Evolutionary conservation across 78 protist genomes (phyloP).

Genomic region (Dictyostelium brefeldianum): DNA sequence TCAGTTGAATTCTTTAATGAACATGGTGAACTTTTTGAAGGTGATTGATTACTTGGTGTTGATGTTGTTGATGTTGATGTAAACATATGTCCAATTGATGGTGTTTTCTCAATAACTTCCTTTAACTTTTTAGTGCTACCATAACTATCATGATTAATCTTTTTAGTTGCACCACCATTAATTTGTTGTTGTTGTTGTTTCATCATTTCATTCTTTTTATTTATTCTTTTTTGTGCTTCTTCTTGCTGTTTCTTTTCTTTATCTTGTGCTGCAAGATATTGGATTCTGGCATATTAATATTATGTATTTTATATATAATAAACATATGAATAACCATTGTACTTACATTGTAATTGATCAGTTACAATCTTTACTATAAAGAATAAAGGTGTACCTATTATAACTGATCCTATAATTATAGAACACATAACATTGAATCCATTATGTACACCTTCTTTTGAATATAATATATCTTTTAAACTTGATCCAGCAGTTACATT

Average conservation of each 20-base stretch:
- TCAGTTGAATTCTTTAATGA: neutral
- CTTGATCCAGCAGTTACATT: too few relatives aligned
- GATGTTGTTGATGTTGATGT: neutral
- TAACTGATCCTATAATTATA: neutral
- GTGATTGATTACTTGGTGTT: conserved; percentile 1
- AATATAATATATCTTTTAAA: too few relatives aligned
- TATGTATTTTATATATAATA: neutral
- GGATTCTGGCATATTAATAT: neutral
- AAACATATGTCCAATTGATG: neutral
- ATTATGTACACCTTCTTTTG: neutral
- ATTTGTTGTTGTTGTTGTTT: conserved; percentile 27
- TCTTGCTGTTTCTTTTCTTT: neutral
- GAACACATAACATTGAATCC: conserved; percentile 13
- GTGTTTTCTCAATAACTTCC: conserved; percentile 13
- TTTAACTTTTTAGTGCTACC: conserved; percentile 21
- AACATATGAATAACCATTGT: too few relatives aligned
- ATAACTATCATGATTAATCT: neutral
- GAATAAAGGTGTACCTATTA: conserved; percentile 50
- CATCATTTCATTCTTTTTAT: conserved; percentile 25
- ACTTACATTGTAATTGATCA: conserved; percentile 23
- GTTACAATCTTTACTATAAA: conserved; percentile 16
- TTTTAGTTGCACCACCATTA: neutral
- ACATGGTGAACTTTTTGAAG: neutral
- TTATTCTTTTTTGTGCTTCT: conserved; percentile 4
- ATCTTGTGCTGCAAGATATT: neutral